Base-by-base conservation (phyloP, 306 rosid species). In the Rosa persica region DNA sequence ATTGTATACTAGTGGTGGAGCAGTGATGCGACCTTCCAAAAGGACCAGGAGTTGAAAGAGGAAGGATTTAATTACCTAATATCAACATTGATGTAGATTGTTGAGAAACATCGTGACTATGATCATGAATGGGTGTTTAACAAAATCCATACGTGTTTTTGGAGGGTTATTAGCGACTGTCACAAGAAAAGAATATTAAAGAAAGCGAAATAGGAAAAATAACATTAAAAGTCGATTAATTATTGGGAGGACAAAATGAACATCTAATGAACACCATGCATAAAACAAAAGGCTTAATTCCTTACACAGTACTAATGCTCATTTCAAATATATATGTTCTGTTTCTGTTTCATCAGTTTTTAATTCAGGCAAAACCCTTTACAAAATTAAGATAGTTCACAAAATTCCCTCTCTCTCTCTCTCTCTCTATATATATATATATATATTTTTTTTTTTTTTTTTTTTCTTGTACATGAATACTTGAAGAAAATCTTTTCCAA, bases 81-180 rank as follows among this genome's bases (percentile, higher is more conserved):
- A 40, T 74, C 47, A 74, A 68, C 23, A 23, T 42, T 43, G 78
- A 74, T 42, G 57, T 43, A 13, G 78, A 74, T 25, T 58, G 78
- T 58, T 40, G 70, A 74, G 5, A 58, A 9, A 43, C 69, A 22
- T 58, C 42, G 19, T 25, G 20, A 58, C 34, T 27, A 23, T 42
- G 69, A 55, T 20, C 67, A 74, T 17, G 67, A 38, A 55, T 23
- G 40, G n/a, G 22, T 73, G 44, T n/a, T 73, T 3, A 49, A 19
- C 4, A 48, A 30, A 54, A 54, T 52, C 2, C n/a, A 5, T 49
- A 0, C 7, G 4, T 36, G 13, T 36, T 12, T 13, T 38, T 6
- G 72, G 72, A 38, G 38, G 46, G 47, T 34, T 49, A 27, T 72
- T 72, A 34, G 13, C 34, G 47, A 23, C 44, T 2, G 30, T 49